phyloP scores from a whole-genome alignment of 1,284 basidiomycete species.

The Peniophora sp. region DNA sequence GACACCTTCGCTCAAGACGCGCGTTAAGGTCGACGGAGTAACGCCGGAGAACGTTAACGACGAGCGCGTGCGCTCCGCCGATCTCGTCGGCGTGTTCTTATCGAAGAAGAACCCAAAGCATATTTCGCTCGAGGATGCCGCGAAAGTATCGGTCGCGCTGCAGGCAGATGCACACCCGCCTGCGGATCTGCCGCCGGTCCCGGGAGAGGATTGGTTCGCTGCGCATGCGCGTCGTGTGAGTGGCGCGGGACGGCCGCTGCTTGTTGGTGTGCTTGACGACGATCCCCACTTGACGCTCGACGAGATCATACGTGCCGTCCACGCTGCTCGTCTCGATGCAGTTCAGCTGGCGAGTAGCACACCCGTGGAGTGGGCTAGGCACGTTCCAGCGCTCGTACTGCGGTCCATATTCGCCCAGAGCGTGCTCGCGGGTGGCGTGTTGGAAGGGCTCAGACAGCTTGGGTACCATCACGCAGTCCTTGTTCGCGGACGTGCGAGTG shows the following conservation, averaged over 20 bases:
- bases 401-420: conserved; percentile 1
- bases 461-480: conserved; percentile 5
- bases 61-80: conserved; percentile 1
- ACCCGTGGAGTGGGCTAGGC: conserved; percentile 2
- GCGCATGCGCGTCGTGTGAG: conserved; percentile 31
- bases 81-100: conserved; percentile 3
- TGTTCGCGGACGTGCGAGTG: conserved; percentile 1
- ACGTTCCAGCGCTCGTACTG: conserved; percentile 1
- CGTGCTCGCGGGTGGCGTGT: conserved; percentile 1
- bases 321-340: conserved; percentile 1
- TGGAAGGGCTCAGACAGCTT: not conserved
- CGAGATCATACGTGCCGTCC: conserved; percentile 1
- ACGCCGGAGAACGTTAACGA: not conserved
- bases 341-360: conserved; percentile 2
- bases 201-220: conserved; percentile 38
- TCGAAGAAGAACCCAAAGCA: not conserved
- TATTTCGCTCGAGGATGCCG: not conserved
- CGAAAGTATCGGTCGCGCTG: conserved; percentile 46
- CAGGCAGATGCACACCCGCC: conserved; percentile 38
- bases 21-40: conserved; percentile 68
- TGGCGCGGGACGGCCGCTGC: conserved; percentile 39
- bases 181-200: conserved; percentile 2
- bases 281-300: conserved; percentile 29
- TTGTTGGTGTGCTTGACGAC: conserved; percentile 75
- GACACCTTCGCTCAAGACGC: conserved; percentile 27